phyloP scores from a whole-genome alignment of 768 basidiomycete genomes.

The Cystofilobasidium capitatum region DNA sequence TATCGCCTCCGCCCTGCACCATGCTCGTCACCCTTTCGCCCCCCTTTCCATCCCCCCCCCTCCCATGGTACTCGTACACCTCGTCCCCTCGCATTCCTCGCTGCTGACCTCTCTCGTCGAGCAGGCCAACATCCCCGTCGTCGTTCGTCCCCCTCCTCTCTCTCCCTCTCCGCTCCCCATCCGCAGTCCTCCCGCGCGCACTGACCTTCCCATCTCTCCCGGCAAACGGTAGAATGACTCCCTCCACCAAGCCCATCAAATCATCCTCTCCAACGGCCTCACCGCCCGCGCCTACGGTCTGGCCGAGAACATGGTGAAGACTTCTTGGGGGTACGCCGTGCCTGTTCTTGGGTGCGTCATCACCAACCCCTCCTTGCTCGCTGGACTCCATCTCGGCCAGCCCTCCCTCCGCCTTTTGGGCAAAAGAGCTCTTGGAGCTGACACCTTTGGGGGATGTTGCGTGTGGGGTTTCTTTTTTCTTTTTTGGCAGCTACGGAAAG shows the following conservation, averaged over 20 bases:
- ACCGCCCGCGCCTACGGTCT: slow-evolving; percentile 21
- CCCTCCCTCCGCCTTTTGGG: too few species aligned
- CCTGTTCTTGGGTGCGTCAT: slow-evolving; percentile 21
- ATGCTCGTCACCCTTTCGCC: background rate
- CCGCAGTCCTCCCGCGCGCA: background rate
- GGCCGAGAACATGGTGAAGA: slow-evolving; percentile 22
- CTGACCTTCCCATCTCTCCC: background rate
- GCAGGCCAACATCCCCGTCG: slow-evolving; percentile 23
- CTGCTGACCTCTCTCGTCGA: too few species aligned
- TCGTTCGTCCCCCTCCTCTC: slow-evolving; percentile 8
- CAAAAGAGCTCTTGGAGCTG: too few species aligned
- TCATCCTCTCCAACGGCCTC: slow-evolving; percentile 9
- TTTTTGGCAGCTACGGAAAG: slow-evolving; percentile 12
- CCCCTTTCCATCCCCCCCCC: background rate
- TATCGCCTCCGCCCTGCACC: background rate
- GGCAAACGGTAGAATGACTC: slow-evolving; percentile 8
- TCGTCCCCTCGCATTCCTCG: background rate
- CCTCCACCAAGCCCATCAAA: slow-evolving; percentile 6
- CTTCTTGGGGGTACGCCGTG: slow-evolving; percentile 9
- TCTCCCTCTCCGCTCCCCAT: background rate
- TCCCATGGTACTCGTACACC: background rate
- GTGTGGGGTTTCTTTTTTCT: too few species aligned
- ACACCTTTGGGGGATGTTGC: too few species aligned
- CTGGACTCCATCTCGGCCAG: background rate
- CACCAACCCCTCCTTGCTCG: background rate